These are phyloP conservation scores for Boletellus emodensis DNA, from an alignment of 768 basidiomycete species.

Conservation along the genomic window DNA sequence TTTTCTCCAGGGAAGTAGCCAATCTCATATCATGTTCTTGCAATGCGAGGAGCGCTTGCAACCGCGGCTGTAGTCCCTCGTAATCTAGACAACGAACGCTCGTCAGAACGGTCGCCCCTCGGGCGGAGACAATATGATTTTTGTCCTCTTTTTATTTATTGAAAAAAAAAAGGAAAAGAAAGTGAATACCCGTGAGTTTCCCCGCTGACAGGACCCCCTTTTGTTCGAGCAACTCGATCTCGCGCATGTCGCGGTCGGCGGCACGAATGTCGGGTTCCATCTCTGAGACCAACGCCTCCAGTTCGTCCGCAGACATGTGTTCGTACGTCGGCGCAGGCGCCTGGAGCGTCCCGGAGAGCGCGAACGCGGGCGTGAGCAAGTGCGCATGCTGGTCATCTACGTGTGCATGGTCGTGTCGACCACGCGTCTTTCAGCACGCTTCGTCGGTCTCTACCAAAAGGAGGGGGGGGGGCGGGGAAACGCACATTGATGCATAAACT, in stretches of 20 bases:
- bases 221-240: conserved; percentile 66
- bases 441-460: too few relatives aligned
- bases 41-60: conserved; percentile 52
- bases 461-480: background rate
- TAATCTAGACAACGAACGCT: conserved; percentile 41
- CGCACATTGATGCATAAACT: conserved; percentile 72
- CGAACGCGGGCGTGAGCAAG: conserved; percentile 70
- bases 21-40: conserved; percentile 57
- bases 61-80: conserved; percentile 62
- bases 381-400: conserved; percentile 76
- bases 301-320: conserved; percentile 61
- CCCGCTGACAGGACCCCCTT: conserved; percentile 72
- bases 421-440: background rate
- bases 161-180: background rate
- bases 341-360: conserved; percentile 59
- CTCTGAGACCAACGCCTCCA: conserved; percentile 68
- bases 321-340: conserved; percentile 51
- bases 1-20: conserved; percentile 59
- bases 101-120: background rate
- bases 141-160: too few relatives aligned
- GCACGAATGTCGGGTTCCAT: conserved; percentile 83
- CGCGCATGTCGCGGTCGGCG: conserved; percentile 77
- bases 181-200: conserved; percentile 52
- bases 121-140: background rate
- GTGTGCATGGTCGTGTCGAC: background rate